Conservation (phyloP, 306 rosid species). For the Cucumis hystrix region DNA sequence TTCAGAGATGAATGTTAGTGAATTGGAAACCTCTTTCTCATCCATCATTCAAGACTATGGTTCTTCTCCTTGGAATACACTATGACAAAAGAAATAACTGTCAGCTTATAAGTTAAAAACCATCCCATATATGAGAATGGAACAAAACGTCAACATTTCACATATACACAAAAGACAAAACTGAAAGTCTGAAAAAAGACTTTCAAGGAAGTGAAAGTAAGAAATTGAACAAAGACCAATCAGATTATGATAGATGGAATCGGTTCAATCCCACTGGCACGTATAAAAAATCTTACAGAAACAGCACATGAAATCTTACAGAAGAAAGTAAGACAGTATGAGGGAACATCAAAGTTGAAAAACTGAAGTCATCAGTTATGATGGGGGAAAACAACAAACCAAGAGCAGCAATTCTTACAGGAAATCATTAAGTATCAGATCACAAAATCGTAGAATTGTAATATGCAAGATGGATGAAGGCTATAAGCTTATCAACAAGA, state of each 20-base stretch:
- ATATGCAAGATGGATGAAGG: conserved; percentile 22
- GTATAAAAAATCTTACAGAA: background rate
- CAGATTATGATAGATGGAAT: background rate
- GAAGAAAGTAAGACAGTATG: background rate
- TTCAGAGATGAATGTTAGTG: conserved; percentile 21
- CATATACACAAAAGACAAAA: background rate
- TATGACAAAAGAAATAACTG: conserved; percentile 14
- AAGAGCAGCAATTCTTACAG: conserved; percentile 8
- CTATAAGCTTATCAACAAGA: background rate
- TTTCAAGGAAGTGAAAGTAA: background rate
- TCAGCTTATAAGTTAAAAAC: conserved; percentile 10
- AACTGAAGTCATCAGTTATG: background rate
- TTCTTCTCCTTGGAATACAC: conserved; percentile 19
- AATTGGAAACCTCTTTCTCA: conserved; percentile 30
- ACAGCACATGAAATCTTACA: background rate
- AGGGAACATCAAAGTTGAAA: background rate
- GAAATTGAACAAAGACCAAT: background rate
- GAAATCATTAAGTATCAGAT: conserved; percentile 16
- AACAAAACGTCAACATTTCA: background rate
- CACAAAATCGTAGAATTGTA: conserved; percentile 11
- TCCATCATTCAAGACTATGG: conserved; percentile 36
- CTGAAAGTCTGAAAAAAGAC: background rate
- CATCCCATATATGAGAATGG: conserved; percentile 8
- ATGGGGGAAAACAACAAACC: background rate
- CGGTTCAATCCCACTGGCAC: background rate